Percentiles rank a stretch among this genome's conserved stretches.
Evolutionary conservation across 2,329 filamentous ascomycete species (phyloP).

Genomic region (Pseudopithomyces chartarum): DNA sequence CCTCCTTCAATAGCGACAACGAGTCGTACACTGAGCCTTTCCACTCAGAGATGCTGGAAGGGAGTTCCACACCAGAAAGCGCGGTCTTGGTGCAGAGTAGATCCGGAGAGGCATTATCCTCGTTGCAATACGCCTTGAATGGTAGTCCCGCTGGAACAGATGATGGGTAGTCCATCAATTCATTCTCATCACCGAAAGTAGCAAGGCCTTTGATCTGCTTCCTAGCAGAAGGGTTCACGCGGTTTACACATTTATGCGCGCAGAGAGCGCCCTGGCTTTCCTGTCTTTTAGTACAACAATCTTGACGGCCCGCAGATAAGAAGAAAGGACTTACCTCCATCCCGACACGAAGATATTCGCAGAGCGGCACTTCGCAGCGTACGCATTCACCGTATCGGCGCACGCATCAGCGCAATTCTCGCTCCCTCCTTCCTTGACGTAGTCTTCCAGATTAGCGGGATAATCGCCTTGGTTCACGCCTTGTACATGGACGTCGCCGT

Average conservation of each 20-base stretch:
- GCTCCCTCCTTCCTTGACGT: constrained; percentile 12
- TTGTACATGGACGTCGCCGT: constrained; percentile 9
- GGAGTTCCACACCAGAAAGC: constrained; percentile 13
- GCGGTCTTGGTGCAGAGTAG: constrained; percentile 13
- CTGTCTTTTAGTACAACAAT: neutral
- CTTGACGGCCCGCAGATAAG: no score
- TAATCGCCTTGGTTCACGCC: constrained; percentile 13
- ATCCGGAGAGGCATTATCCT: constrained; percentile 13
- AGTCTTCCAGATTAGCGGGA: constrained; percentile 9
- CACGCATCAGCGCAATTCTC: constrained; percentile 8
- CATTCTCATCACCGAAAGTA: constrained; percentile 16
- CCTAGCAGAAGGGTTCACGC: neutral
- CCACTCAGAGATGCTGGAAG: constrained; percentile 4
- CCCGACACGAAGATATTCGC: constrained; percentile 11
- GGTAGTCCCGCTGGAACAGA: constrained; percentile 6
- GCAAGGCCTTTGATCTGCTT: constrained; percentile 11
- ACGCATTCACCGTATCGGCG: constrained; percentile 10
- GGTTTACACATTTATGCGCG: constrained; percentile 14
- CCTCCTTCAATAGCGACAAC: neutral
- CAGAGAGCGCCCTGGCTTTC: constrained; percentile 17
- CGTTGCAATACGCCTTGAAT: constrained; percentile 8
- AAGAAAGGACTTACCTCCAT: constrained; percentile 9
- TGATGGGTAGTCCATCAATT: constrained; percentile 4
- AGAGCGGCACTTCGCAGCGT: constrained; percentile 8
- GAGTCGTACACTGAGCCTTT: constrained; percentile 3